phyloP scores from a whole-genome alignment of 2,329 filamentous ascomycete species.

The Leptoxyphium fumago region DNA sequence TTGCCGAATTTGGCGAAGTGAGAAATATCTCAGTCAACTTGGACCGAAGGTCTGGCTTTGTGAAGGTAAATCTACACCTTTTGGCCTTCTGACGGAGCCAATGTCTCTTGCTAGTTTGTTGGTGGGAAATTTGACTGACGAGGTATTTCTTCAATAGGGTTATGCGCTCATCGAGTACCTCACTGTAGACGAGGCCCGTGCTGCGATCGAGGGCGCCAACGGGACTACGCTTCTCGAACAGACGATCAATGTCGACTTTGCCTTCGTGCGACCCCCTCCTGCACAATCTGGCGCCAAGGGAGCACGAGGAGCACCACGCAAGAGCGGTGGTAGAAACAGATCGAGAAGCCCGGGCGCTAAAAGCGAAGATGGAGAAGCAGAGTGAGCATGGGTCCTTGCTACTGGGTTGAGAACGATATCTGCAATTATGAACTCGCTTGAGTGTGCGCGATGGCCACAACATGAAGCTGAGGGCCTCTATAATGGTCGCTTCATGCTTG shows the following conservation, averaged over 20 bases:
- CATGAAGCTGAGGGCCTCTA: too few relatives aligned
- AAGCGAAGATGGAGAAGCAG: neutral
- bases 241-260: conserved; percentile 68
- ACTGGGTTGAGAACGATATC: too few relatives aligned
- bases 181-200: conserved; percentile 62
- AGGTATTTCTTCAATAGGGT: conserved; percentile 37
- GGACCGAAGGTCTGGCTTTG: conserved; percentile 69
- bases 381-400: neutral
- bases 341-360: neutral
- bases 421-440: too few relatives aligned
- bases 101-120: too few relatives aligned
- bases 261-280: conserved; percentile 67
- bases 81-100: neutral
- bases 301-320: neutral
- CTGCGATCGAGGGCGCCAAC: conserved; percentile 70
- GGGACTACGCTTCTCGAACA: conserved; percentile 66
- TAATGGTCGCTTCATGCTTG: too few relatives aligned
- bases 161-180: conserved; percentile 77
- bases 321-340: neutral
- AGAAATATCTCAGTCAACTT: conserved; percentile 77
- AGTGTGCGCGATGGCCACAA: too few relatives aligned
- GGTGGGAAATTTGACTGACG: neutral
- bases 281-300: neutral
- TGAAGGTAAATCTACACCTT: conserved; percentile 46
- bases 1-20: conserved; percentile 73